Evolutionary conservation across 495 filamentous ascomycete species (phyloP), one percentile per base, ranked within the genome.

Genomic region (Penicillium arizonense): DNA sequence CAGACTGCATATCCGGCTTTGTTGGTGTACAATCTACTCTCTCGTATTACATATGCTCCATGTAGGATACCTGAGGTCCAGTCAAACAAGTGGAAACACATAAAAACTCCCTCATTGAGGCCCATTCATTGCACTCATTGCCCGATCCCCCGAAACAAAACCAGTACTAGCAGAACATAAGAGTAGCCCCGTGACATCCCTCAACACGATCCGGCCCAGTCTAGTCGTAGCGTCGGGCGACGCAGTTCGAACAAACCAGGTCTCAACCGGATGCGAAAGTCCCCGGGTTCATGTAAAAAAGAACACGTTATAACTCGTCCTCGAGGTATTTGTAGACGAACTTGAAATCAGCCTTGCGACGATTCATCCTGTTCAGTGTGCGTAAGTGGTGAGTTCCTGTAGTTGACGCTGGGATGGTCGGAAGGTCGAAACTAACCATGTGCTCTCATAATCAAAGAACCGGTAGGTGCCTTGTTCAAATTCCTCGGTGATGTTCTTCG

Each of bases 381-480:
- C 53, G 59, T 53, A 56, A 58, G 44, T 45, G 53, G 9, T 38
- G 40, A 39, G 36, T 30, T 53, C 44, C n/a, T 37, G 2, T 38
- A 45, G 4, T 38, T 20, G 46, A 28, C 9, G 13, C 6, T 40
- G 45, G 43, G 20, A 36, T 11, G 45, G 30, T 3, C 20, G 30
- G 52, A 44, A 33, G 11, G 10, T 14, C 42, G 24, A 23, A 50
- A 82, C 89, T 71, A 71, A 98, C 94, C 94, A 98, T 61, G 94
- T 98, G 70, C 93, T 97, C 78, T 98, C 94, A 63, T 97, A 98
- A 70, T 98, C 94, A 73, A 98, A 98, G 76, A 98, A 98, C 39
- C 94, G 85, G 73, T 98, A 98, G 5, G 94, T 97, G 23, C 94
- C 94, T 71, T 98, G 93, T 75, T 98, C 94, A 55, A 88, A 97